Evolutionary conservation across 1,139 yeast genomes (phyloP).

Genomic region (Nakaseomyces uthaithaninus): DNA sequence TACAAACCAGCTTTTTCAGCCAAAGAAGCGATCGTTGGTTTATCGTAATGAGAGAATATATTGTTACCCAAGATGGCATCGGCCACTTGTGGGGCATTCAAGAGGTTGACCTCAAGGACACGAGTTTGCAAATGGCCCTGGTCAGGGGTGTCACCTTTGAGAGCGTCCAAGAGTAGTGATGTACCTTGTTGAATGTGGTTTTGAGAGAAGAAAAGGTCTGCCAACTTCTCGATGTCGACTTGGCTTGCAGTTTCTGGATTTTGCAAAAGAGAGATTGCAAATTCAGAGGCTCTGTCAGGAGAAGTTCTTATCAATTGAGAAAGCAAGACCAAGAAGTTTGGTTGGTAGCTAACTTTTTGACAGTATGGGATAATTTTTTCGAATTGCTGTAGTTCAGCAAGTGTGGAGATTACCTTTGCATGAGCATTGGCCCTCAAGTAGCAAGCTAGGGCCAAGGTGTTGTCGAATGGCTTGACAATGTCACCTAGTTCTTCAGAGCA

Average conservation of each 20-base stretch:
- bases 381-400: slow-evolving; percentile 94
- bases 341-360: slow-evolving; percentile 78
- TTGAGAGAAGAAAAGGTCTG: slow-evolving; percentile 91
- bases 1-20: slow-evolving; percentile 91
- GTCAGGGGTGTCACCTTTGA: slow-evolving; percentile 87
- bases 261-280: slow-evolving; percentile 78
- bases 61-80: slow-evolving; percentile 95
- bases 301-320: slow-evolving; percentile 86
- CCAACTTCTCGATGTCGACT: slow-evolving; percentile 74
- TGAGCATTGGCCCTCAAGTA: slow-evolving; percentile 81
- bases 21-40: slow-evolving; percentile 82
- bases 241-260: slow-evolving; percentile 52
- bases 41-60: slow-evolving; percentile 93
- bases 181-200: slow-evolving; percentile 97
- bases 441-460: slow-evolving; percentile 82
- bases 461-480: slow-evolving; percentile 79
- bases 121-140: slow-evolving; percentile 96
- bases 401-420: slow-evolving; percentile 80
- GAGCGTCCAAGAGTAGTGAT: slow-evolving; percentile 92
- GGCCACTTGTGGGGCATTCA: slow-evolving; percentile 98
- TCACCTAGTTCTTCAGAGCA: slow-evolving; percentile 96
- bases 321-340: slow-evolving; percentile 83
- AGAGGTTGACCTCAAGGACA: slow-evolving; percentile 81
- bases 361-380: slow-evolving; percentile 94
- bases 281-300: slow-evolving; percentile 98